Conservation (phyloP, 352 stramenopile genomes). For the Phytophthora colocasiae region DNA sequence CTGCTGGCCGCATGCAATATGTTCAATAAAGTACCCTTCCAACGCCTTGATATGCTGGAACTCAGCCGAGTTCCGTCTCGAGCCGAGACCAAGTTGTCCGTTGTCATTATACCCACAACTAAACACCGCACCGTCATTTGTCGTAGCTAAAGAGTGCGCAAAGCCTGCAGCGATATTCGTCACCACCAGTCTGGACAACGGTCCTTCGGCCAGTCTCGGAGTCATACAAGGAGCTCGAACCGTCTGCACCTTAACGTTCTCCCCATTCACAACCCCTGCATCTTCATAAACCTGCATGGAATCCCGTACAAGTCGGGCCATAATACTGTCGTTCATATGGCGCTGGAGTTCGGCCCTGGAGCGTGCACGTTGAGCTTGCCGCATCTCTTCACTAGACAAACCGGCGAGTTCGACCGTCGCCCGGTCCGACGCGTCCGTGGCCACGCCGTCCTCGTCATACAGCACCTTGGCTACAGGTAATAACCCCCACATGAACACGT, state of each 20-base stretch:
- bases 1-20: slow-evolving; percentile 81
- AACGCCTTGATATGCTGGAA: slow-evolving; percentile 65
- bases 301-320: slow-evolving; percentile 66
- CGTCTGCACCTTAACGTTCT: slow-evolving; percentile 56
- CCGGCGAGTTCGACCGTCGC: slow-evolving; percentile 66
- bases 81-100: slow-evolving; percentile 73
- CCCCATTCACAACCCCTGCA: slow-evolving; percentile 30
- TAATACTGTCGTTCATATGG: slow-evolving; percentile 58
- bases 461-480: slow-evolving; percentile 63
- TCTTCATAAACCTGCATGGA: slow-evolving; percentile 76
- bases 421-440: slow-evolving; percentile 52
- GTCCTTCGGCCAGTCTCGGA: slow-evolving; percentile 37
- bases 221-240: slow-evolving; percentile 60
- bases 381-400: slow-evolving; percentile 43
- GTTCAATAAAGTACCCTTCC: slow-evolving; percentile 54
- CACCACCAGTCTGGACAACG: slow-evolving; percentile 47
- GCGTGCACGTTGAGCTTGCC: slow-evolving; percentile 24
- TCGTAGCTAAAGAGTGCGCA: slow-evolving; percentile 74
- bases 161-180: slow-evolving; percentile 75
- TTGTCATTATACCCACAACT: slow-evolving; percentile 90
- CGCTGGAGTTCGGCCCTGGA: slow-evolving; percentile 30
- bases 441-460: slow-evolving; percentile 37
- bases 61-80: slow-evolving; percentile 67
- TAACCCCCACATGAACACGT: slow-evolving; percentile 84
- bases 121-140: slow-evolving; percentile 56